A percentile compares a stretch with the other conserved stretches of the same genome.
phyloP scores from a whole-genome alignment of 2,329 filamentous ascomycete species.

The Calcarisporium arbuscula region DNA sequence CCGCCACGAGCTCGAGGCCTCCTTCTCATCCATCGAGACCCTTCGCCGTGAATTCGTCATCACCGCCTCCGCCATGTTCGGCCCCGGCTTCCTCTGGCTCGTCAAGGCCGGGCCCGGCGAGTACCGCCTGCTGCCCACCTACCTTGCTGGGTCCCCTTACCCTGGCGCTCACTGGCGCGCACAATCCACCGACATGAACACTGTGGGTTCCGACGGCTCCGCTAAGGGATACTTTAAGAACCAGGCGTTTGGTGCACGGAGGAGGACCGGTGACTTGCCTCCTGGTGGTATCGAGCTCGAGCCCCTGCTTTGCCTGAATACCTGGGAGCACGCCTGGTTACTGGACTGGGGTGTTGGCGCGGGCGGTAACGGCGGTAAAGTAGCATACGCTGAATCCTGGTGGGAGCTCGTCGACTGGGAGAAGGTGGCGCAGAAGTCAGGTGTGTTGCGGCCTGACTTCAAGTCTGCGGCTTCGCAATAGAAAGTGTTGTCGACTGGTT shows the following conservation, averaged over 20 bases:
- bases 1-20: constrained; percentile 52
- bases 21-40: constrained; percentile 78
- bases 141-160: constrained; percentile 86
- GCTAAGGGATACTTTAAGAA: constrained; percentile 33
- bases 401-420: constrained; percentile 87
- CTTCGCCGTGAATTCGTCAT: constrained; percentile 73
- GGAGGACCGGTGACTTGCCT: constrained; percentile 32
- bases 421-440: constrained; percentile 47
- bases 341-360: constrained; percentile 63
- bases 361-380: constrained; percentile 64
- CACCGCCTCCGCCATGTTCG: constrained; percentile 87
- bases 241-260: constrained; percentile 23
- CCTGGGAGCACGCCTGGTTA: constrained; percentile 93
- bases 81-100: constrained; percentile 95
- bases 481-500: too few species aligned
- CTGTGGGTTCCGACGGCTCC: constrained; percentile 34
- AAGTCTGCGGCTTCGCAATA: constrained; percentile 17
- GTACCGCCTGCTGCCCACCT: constrained; percentile 74
- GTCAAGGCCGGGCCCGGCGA: constrained; percentile 50
- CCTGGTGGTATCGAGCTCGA: constrained; percentile 63
- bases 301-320: constrained; percentile 86
- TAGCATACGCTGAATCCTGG: constrained; percentile 69
- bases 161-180: constrained; percentile 76
- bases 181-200: constrained; percentile 65
- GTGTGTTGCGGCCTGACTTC: constrained; percentile 27